These are phyloP conservation scores for Umbelopsis ramanniana DNA, from an alignment of 192 early-diverging fungal species.

Conservation along the genomic window DNA sequence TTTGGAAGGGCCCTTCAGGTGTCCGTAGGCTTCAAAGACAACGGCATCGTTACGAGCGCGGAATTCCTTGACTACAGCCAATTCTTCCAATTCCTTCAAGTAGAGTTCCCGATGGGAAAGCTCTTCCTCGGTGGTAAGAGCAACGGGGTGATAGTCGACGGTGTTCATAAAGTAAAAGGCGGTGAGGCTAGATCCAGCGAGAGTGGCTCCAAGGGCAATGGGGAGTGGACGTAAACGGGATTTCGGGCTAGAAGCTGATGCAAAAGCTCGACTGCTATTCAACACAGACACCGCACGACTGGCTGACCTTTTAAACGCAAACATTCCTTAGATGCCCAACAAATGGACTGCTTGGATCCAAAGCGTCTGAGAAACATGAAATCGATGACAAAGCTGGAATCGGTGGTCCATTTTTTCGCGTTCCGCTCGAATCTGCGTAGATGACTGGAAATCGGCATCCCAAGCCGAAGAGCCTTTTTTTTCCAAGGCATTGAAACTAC, in stretches of 20 bases:
- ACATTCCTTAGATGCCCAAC: not conserved
- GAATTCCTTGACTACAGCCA: conserved; percentile 28
- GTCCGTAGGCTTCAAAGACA: conserved; percentile 31
- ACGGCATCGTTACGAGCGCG: conserved; percentile 24
- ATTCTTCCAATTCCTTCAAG: not conserved
- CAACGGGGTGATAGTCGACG: conserved; percentile 15
- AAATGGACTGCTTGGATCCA: not conserved
- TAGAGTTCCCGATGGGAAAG: not conserved
- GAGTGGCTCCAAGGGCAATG: conserved; percentile 2
- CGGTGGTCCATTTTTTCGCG: not conserved
- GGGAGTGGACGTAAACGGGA: conserved; percentile 9
- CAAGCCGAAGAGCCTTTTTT: not conserved
- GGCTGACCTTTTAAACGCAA: conserved; percentile 20
- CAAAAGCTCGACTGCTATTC: not conserved
- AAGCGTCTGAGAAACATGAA: not conserved
- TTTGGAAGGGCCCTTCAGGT: conserved; percentile 23
- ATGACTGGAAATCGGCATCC: not conserved
- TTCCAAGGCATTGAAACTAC: not conserved
- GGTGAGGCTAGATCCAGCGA: conserved; percentile 18
- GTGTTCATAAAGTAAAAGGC: conserved; percentile 13
- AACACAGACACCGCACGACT: not conserved
- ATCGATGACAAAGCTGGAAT: conserved; percentile 12
- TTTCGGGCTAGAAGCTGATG: not conserved
- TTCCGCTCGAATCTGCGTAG: not conserved
- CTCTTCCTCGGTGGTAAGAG: conserved; percentile 1